These are phyloP conservation scores for Puccinia coronata DNA, from an alignment of 1,284 basidiomycete genomes.

Conservation along the genomic window DNA sequence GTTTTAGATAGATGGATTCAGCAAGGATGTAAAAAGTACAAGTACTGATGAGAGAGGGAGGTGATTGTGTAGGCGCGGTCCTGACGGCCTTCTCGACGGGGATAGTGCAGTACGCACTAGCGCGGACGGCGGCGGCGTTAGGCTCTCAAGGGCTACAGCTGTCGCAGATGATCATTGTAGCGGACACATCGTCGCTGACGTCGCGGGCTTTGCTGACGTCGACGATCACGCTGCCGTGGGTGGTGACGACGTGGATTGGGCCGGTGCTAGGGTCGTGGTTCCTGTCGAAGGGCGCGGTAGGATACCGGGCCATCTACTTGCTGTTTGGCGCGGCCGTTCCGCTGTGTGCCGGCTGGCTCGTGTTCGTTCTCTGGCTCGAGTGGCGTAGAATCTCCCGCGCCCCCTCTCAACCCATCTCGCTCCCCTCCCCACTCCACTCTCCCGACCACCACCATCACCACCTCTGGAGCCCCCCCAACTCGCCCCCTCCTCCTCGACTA, in stretches of 20 bases:
- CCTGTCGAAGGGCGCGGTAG: conserved; percentile 53
- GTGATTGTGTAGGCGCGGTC: conserved; percentile 33
- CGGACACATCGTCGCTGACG: conserved; percentile 56
- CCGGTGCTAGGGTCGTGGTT: conserved; percentile 54
- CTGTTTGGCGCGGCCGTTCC: conserved; percentile 55
- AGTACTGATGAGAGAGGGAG: neutral
- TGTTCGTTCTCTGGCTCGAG: conserved; percentile 51
- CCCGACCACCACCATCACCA: neutral
- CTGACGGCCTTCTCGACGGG: conserved; percentile 53
- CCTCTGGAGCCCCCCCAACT: neutral
- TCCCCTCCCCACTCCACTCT: neutral
- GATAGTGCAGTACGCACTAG: conserved; percentile 53
- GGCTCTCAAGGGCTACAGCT: conserved; percentile 56
- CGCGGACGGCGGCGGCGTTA: conserved; percentile 53
- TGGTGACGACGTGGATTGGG: conserved; percentile 56
- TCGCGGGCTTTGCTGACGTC: conserved; percentile 56
- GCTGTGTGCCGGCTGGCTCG: conserved; percentile 53
- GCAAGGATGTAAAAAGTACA: neutral
- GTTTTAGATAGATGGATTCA: neutral
- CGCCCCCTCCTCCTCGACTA: neutral
- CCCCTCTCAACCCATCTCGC: conserved; percentile 31
- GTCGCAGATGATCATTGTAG: conserved; percentile 56
- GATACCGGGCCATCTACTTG: conserved; percentile 55
- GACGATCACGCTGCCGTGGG: conserved; percentile 56
- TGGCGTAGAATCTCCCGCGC: conserved; percentile 48